Evolutionary conservation across 176 grass and related monocot genomes (phyloP).

Genomic region (Canna indica): DNA sequence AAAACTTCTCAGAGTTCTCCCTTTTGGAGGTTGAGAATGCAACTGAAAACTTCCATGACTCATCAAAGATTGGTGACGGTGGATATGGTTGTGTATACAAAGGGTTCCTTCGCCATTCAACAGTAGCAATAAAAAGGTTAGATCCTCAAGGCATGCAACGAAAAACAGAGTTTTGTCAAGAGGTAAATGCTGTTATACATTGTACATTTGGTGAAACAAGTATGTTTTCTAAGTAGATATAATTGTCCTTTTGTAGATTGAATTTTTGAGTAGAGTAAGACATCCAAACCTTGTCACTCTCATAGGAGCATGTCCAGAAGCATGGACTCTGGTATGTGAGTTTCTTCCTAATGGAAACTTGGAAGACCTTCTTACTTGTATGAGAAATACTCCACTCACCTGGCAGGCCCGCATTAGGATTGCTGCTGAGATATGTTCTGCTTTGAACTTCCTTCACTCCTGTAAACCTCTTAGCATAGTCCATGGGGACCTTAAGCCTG

Average conservation of each 20-base stretch:
- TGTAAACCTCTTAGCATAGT: conserved; percentile 41
- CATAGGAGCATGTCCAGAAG: conserved; percentile 55
- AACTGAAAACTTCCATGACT: conserved; percentile 45
- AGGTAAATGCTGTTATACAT: conserved; percentile 29
- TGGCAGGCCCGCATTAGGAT: conserved; percentile 41
- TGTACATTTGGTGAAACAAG: no score
- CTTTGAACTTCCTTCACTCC: conserved; percentile 59
- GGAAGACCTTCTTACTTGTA: conserved; percentile 52
- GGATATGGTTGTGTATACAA: conserved; percentile 66
- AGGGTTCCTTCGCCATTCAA: conserved; percentile 53
- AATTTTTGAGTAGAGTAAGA: conserved; percentile 41
- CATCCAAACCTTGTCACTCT: conserved; percentile 72
- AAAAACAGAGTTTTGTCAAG: conserved; percentile 50
- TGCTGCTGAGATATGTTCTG: conserved; percentile 47
- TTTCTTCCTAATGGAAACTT: conserved; percentile 66
- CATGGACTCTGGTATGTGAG: conserved; percentile 49
- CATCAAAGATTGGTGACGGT: conserved; percentile 48
- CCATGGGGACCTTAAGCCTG: conserved; percentile 61
- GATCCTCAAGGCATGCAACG: conserved; percentile 39
- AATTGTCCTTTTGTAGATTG: conserved; percentile 35
- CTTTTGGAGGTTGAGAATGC: conserved; percentile 46
- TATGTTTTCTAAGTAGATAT: not conserved
- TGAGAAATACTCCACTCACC: conserved; percentile 47
- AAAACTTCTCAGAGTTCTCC: conserved; percentile 42
- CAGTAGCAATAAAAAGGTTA: conserved; percentile 64